A percentile compares a stretch with the other conserved stretches of the same genome.
phyloP scores from a whole-genome alignment of 257 asterid genomes.

The Haberlea rhodopensis region DNA sequence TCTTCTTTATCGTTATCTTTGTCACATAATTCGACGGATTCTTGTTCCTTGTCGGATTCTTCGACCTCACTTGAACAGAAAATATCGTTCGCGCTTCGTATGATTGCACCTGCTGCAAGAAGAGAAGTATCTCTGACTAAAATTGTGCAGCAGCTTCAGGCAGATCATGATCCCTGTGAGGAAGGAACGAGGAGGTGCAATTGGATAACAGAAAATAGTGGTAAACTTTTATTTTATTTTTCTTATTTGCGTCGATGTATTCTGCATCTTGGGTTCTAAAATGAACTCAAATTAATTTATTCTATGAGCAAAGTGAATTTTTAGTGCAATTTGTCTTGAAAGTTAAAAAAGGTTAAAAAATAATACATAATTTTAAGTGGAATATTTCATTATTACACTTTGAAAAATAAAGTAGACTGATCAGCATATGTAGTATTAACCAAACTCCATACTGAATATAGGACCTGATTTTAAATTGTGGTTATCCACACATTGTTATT shows the following conservation, averaged over 20 bases:
- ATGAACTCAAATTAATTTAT: no score
- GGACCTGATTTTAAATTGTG: no score
- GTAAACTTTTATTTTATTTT: conserved; percentile 29
- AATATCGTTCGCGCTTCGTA: conserved; percentile 51
- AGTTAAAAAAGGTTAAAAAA: no score
- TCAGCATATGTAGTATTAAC: no score
- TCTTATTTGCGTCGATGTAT: no score
- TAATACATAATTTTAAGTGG: neutral
- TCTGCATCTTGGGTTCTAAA: no score
- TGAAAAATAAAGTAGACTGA: no score
- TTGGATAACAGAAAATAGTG: conserved; percentile 81
- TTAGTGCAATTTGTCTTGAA: no score
- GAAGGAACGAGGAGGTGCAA: conserved; percentile 67
- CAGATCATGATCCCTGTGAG: conserved; percentile 24
- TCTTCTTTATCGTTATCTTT: conserved; percentile 68
- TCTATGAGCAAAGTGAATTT: no score
- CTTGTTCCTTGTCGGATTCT: conserved; percentile 50
- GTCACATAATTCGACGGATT: conserved; percentile 73
- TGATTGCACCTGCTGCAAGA: conserved; percentile 41
- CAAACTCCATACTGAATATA: no score
- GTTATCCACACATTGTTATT: no score
- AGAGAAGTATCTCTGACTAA: conserved; percentile 31
- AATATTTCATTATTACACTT: neutral
- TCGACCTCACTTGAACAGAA: conserved; percentile 50
- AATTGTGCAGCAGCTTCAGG: conserved; percentile 31